These are phyloP conservation scores for Dactylellina leptospora DNA, from an alignment of 2,329 filamentous ascomycete genomes.

Conservation along the genomic window DNA sequence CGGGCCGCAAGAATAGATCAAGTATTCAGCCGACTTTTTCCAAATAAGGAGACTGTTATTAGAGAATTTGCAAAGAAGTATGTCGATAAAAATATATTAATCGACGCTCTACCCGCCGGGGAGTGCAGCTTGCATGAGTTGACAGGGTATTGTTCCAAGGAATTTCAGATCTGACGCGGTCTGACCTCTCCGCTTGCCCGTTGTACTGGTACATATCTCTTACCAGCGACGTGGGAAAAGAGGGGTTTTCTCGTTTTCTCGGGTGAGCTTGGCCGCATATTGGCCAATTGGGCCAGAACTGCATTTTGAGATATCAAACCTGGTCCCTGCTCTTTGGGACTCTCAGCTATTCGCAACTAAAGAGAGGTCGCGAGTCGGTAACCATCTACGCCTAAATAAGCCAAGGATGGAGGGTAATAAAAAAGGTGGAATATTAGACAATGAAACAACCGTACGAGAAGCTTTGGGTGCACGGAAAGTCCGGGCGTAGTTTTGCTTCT, in stretches of 20 bases:
- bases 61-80: not conserved
- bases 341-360: not conserved
- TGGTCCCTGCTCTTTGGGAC: not conserved
- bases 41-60: not conserved
- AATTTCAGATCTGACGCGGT: constrained; percentile 38
- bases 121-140: not conserved
- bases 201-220: constrained; percentile 5
- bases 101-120: constrained; percentile 34
- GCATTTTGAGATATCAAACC: not conserved
- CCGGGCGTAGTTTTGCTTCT: no score
- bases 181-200: not conserved
- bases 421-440: not conserved
- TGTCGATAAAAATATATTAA: constrained; percentile 9
- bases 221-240: not conserved
- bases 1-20: not conserved
- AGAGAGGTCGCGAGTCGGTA: constrained; percentile 30
- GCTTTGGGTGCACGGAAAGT: constrained; percentile 1
- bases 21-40: no score
- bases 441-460: constrained; percentile 34
- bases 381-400: constrained; percentile 4
- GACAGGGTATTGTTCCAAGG: constrained; percentile 7
- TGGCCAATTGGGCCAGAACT: not conserved
- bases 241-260: constrained; percentile 2
- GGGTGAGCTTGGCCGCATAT: no score
- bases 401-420: not conserved